Percentiles rank a stretch among this genome's conserved stretches.
phyloP scores from a whole-genome alignment of 164 flowering plant genomes.

The Sedum album region DNA sequence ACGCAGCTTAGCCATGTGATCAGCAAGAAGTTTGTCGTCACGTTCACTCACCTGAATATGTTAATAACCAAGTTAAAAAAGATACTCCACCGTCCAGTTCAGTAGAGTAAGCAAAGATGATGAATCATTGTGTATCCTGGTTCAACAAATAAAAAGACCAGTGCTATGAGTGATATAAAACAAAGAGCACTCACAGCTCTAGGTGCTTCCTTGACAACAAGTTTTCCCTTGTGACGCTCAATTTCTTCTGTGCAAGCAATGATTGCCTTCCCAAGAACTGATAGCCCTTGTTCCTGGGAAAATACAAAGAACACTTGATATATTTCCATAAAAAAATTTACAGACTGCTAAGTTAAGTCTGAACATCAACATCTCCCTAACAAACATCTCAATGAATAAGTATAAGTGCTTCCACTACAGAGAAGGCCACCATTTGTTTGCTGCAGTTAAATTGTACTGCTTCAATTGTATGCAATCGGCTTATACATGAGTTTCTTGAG shows the following conservation, averaged over 20 bases:
- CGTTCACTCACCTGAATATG: conserved; percentile 36
- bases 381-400: background rate
- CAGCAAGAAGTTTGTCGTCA: conserved; percentile 74
- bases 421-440: background rate
- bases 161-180: conserved; percentile 7
- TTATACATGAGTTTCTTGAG: background rate
- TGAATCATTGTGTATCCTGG: background rate
- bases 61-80: background rate
- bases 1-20: conserved; percentile 63
- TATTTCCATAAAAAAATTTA: no score
- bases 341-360: no score
- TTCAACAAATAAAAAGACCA: background rate
- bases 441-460: background rate
- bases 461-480: background rate
- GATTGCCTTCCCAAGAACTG: conserved; percentile 62
- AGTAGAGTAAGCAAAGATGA: background rate
- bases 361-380: background rate
- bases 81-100: background rate
- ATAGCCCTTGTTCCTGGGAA: conserved; percentile 48
- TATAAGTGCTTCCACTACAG: background rate
- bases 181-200: conserved; percentile 63
- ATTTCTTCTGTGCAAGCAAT: conserved; percentile 65
- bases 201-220: conserved; percentile 66
- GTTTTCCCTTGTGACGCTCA: conserved; percentile 75
- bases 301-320: background rate